Base-by-base conservation (phyloP, 768 basidiomycete species). In the Mycena vitilis region DNA sequence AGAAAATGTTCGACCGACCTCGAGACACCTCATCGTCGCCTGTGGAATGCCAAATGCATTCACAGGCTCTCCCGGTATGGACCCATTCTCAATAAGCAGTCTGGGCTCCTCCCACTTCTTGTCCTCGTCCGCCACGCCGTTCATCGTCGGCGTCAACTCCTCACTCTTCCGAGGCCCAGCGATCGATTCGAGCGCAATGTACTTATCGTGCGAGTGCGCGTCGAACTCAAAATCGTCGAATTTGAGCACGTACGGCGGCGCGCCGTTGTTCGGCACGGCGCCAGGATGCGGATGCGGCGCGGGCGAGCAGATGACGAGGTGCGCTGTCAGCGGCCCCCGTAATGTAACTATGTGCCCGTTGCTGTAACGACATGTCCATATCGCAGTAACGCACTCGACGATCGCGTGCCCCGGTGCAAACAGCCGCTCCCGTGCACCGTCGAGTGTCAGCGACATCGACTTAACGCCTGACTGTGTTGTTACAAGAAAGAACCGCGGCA, bases 1-100 rank as follows among this genome's bases (percentile, higher is more conserved):
- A 49, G 40, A 15, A 40, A 8, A 40, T 25, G 68, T 40, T 23
- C 58, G 56, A 76, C 85, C 63, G 64, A 91, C 91, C 86, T 95
- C 94, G 42, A 95, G 81, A 85, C 93, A 94, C 61, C 94, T 85
- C 94, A 95, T 95, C 20, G 94, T 94, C 4, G 92, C 93, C 75
- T 95, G 93, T 8, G 94, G 93, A 60, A 95, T 93, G 6, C 94
- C 94, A 79, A 95, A 95, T 23, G 91, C 92, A 74, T 95, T 95
- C 59, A 95, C 92, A 11, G 94, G 94, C 73, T 94, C 93, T 6
- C 88, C 87, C 15, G 94, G 94, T 71, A 94, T 87, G n/a, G 83
- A 82, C 38, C 87, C 91, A 42, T 81, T 81, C 20, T 89, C 88
- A 54, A 92, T 87, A 56, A 85, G 72, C 48, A 88, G 79, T 63